Evolutionary conservation across 352 stramenopile genomes (phyloP).

Genomic region (Blastocystis sp.): DNA sequence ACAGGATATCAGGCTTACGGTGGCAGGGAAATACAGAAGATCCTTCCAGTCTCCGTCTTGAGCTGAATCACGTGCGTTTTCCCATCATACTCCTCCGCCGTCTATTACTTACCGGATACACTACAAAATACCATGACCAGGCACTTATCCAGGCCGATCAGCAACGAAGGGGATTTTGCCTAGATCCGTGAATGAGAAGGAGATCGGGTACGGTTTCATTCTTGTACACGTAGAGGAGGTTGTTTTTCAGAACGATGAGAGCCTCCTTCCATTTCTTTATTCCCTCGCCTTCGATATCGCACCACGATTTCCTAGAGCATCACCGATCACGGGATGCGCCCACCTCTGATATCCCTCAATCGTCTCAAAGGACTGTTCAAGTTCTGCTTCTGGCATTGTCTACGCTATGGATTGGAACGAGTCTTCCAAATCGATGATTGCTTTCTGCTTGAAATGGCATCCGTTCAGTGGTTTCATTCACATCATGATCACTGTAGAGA

Average conservation of each 20-base stretch:
- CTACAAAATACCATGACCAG: conserved; percentile 13
- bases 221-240: conserved; percentile 57
- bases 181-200: background rate
- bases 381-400: conserved; percentile 58
- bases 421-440: background rate
- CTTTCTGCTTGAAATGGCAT: background rate
- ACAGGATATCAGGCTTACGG: background rate
- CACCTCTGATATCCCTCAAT: conserved; percentile 47
- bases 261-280: conserved; percentile 67
- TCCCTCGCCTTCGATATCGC: conserved; percentile 50
- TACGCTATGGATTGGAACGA: background rate
- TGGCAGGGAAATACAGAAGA: conserved; percentile 64
- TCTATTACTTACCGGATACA: background rate
- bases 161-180: conserved; percentile 26
- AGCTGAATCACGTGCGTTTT: conserved; percentile 53
- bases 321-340: too few species aligned
- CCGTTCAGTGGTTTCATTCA: background rate
- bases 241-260: conserved; percentile 53
- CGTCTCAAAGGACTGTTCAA: conserved; percentile 47
- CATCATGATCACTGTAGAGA: background rate
- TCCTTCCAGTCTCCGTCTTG: conserved; percentile 46
- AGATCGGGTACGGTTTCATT: conserved; percentile 17
- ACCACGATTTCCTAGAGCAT: conserved; percentile 29
- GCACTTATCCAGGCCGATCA: conserved; percentile 66
- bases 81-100: conserved; percentile 38